Evolutionary conservation across 805 yeast species (phyloP), one percentile per base, ranked within the genome.

Genomic region (Yamadazyma philogaea): DNA sequence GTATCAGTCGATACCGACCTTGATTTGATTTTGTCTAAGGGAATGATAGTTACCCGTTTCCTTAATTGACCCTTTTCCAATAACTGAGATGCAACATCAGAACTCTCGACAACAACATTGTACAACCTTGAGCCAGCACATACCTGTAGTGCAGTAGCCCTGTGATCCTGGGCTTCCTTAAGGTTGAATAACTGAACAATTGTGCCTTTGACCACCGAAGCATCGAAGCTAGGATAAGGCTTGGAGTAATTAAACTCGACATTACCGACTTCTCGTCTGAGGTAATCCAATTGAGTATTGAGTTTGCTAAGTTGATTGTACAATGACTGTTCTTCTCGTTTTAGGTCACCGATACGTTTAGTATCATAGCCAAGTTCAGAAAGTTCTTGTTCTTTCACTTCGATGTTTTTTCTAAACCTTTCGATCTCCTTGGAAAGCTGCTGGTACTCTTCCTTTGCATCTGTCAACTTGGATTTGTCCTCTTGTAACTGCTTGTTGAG

Each of bases 71-170:
- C 97, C 21, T 70, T 72, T 52, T 88, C 93, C 31, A 93, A 71
- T 7, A 93, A 63, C 43, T 82, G 84, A 0, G 95, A 75, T n/a
- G 95, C 98, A 3, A 87, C 83, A 15, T 70, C 78, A 45, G 91
- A 95, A 47, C 79, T 82, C 53, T 89, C 97, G 22, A 95, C 98
- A 39, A 93, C 88, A 27, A 95, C 86, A 55, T 90, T 89, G 60
- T 80, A 95, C 22, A 95, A 63, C 52, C 90, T 73, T 4, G 91
- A 95, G 37, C 99, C 99, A 2, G 97, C 99, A 59, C 95, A 84
- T 2, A 87, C 84, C 62, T 93, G 97, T 27, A 93, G 68, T 1
- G 99, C 99, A 19, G 82, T 72, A 0, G 95, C 83, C 41, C 82
- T 79, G 19, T 77, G 75, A 42, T 64, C 58, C 37, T 83, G 78